phyloP scores from a whole-genome alignment of 495 filamentous ascomycete species.

The Pseudotulostoma volvatum region DNA sequence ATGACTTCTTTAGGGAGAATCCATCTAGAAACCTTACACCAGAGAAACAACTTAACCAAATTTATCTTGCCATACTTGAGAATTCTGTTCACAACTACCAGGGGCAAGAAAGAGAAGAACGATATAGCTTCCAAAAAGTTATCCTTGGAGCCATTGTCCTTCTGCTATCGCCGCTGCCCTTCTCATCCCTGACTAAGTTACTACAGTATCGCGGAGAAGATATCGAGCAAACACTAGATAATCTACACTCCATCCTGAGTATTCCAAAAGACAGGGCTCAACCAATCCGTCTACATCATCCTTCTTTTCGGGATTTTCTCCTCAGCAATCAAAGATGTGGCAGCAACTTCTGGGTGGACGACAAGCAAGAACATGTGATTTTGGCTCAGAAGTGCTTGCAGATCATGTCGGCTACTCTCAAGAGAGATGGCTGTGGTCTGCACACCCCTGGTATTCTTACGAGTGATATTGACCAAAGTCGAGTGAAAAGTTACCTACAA shows the following conservation, averaged over 20 bases:
- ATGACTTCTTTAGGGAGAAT: too few relatives aligned
- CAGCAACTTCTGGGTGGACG: slow-evolving; percentile 21
- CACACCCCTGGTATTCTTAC: slow-evolving; percentile 12
- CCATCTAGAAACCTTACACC: background rate
- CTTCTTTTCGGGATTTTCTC: slow-evolving; percentile 38
- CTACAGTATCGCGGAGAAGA: slow-evolving; percentile 2
- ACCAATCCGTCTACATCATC: slow-evolving; percentile 27
- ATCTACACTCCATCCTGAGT: slow-evolving; percentile 15
- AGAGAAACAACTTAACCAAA: slow-evolving; percentile 7
- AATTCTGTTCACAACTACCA: slow-evolving; percentile 4
- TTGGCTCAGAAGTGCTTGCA: slow-evolving; percentile 24
- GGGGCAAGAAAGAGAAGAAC: slow-evolving; percentile 1
- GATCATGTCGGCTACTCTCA: slow-evolving; percentile 17
- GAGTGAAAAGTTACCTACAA: slow-evolving; percentile 10
- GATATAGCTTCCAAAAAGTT: slow-evolving; percentile 2
- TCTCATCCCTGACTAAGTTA: slow-evolving; percentile 11
- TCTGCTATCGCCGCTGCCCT: slow-evolving; percentile 16
- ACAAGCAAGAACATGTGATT: slow-evolving; percentile 16
- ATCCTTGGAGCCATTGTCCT: slow-evolving; percentile 16
- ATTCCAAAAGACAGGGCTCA: slow-evolving; percentile 13
- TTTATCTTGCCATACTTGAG: slow-evolving; percentile 13
- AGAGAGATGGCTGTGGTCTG: slow-evolving; percentile 23
- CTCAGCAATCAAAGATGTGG: slow-evolving; percentile 17
- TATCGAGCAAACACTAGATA: background rate
- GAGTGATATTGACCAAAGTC: slow-evolving; percentile 2